These are phyloP conservation scores for Mrakia frigida DNA, from an alignment of 768 basidiomycete species.

Conservation along the genomic window DNA sequence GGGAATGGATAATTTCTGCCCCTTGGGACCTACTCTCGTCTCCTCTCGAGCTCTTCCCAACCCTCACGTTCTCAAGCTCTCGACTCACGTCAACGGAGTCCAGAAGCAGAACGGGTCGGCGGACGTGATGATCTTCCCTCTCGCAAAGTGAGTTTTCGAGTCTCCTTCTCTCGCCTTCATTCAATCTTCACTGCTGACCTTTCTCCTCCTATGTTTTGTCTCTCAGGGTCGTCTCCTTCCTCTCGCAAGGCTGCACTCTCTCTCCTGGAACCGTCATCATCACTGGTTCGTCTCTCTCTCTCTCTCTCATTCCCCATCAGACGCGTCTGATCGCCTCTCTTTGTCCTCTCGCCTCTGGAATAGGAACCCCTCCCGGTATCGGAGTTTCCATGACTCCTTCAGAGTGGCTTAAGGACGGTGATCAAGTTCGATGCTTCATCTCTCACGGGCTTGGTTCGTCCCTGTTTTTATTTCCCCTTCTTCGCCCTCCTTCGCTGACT, in stretches of 20 bases:
- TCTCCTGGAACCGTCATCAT: conserved; percentile 45
- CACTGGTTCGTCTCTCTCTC: conserved; percentile 39
- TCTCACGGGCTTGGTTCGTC: conserved; percentile 21
- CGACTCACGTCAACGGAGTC: conserved; percentile 14
- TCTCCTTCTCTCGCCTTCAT: too few relatives aligned
- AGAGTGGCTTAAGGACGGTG: conserved; percentile 21
- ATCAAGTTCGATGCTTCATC: conserved; percentile 19
- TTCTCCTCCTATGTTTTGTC: not conserved
- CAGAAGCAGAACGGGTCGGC: conserved; percentile 17
- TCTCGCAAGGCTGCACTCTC: conserved; percentile 44
- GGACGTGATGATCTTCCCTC: conserved; percentile 13
- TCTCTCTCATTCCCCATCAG: not conserved
- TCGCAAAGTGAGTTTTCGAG: conserved; percentile 3
- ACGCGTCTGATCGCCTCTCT: not conserved
- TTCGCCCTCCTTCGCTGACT: not conserved
- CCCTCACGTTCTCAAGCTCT: conserved; percentile 32
- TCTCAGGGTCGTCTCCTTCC: conserved; percentile 21
- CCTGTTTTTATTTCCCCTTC: not conserved
- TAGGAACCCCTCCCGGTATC: conserved; percentile 19
- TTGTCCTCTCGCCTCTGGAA: not conserved
- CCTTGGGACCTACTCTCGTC: conserved; percentile 41
- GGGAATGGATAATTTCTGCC: conserved; percentile 42
- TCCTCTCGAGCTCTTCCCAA: conserved; percentile 34
- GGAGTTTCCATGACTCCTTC: not conserved
- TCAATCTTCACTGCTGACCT: not conserved